A percentile compares a stretch with the other conserved stretches of the same genome.
Conservation (phyloP, 164 flowering plant genomes). For the Chimonanthus salicifolius region DNA sequence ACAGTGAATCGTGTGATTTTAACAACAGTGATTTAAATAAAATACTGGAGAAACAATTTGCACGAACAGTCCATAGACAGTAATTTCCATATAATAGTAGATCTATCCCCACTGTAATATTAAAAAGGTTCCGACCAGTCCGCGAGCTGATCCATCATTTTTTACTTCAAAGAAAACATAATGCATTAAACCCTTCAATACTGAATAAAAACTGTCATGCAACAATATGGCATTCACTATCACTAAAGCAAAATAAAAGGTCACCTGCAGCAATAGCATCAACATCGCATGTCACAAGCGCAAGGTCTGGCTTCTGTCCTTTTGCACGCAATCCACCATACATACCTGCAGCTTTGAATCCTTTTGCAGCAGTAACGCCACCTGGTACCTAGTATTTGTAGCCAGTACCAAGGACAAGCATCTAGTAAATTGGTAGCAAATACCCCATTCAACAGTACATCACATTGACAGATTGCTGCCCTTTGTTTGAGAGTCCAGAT, state of each 20-base stretch:
- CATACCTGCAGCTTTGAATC: constrained; percentile 90
- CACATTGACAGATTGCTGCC: not conserved
- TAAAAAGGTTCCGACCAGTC: too few relatives aligned
- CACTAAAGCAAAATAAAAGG: constrained; percentile 5
- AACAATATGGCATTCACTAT: not conserved
- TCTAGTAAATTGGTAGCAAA: not conserved
- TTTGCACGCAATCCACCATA: constrained; percentile 83
- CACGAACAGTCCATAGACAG: too few relatives aligned
- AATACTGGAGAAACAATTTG: too few relatives aligned
- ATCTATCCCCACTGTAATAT: too few relatives aligned
- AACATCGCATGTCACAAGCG: constrained; percentile 89
- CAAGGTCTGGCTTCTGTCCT: constrained; percentile 94
- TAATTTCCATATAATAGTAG: too few relatives aligned
- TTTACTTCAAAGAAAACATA: too few relatives aligned
- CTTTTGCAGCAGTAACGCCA: constrained; percentile 91
- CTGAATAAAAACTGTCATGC: not conserved
- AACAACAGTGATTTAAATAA: too few relatives aligned
- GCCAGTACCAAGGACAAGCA: not conserved
- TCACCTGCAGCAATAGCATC: constrained; percentile 87
- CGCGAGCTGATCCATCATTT: not conserved
- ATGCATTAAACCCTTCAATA: not conserved
- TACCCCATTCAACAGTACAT: not conserved
- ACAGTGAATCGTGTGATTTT: too few relatives aligned
- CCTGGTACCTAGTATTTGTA: constrained; percentile 57
- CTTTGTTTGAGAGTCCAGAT: too few relatives aligned